A percentile compares a stretch with the other conserved stretches of the same genome.
Conservation (phyloP, 176 grass and related monocot genomes). For the Lolium perenne region DNA sequence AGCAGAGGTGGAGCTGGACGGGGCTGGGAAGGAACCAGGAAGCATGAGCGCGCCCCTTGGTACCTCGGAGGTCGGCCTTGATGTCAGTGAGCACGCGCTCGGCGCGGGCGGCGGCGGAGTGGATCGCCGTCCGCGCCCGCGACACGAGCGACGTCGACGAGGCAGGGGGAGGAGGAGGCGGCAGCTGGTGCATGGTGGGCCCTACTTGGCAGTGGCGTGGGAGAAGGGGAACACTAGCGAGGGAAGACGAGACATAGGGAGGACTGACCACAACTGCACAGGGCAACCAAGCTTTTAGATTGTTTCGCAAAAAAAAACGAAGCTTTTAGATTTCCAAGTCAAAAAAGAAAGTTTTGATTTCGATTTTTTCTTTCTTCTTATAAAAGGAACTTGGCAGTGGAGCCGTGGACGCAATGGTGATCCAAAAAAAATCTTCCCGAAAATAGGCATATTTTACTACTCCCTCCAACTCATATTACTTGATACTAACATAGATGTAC, state of each 20-base stretch:
- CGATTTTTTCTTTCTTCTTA: too few relatives aligned
- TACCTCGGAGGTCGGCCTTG: slow-evolving; percentile 86
- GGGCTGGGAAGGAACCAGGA: neutral
- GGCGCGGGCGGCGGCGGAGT: slow-evolving; percentile 84
- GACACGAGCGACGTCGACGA: slow-evolving; percentile 76
- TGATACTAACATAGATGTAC: too few relatives aligned
- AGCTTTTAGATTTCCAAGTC: too few relatives aligned
- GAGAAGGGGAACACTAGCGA: neutral
- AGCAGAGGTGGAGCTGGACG: neutral
- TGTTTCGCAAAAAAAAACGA: neutral
- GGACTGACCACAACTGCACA: slow-evolving; percentile 1
- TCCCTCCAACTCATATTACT: too few relatives aligned
- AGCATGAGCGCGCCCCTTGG: neutral
- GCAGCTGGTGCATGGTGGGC: slow-evolving; percentile 53
- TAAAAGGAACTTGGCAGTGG: too few relatives aligned
- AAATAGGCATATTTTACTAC: too few relatives aligned
- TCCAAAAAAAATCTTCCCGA: too few relatives aligned
- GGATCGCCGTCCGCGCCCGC: slow-evolving; percentile 82
- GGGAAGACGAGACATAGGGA: neutral
- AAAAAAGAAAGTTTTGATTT: too few relatives aligned
- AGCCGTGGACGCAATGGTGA: too few relatives aligned
- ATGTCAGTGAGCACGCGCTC: slow-evolving; percentile 92
- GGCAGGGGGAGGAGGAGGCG: slow-evolving; percentile 34
- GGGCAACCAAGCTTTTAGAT: neutral
- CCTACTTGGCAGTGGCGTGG: slow-evolving; percentile 46